Evolutionary conservation across 805 yeast genomes (phyloP).

Genomic region (Saccharomycopsis schoenii): DNA sequence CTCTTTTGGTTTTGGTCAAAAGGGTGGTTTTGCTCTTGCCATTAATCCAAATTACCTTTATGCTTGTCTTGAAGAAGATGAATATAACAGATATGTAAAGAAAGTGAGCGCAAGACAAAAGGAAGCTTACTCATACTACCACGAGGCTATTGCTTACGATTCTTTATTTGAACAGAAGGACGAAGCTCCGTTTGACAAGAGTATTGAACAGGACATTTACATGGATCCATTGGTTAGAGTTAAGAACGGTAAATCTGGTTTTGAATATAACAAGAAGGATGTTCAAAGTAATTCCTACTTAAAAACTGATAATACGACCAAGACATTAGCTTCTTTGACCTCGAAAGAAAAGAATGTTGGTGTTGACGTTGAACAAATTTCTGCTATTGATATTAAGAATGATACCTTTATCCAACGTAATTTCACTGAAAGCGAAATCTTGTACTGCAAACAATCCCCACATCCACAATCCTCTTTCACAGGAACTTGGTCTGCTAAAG

Average conservation of each 20-base stretch:
- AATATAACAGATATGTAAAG: conserved; percentile 59
- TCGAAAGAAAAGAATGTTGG: conserved; percentile 58
- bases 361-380: conserved; percentile 89
- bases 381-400: conserved; percentile 75
- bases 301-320: conserved; percentile 12
- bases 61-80: conserved; percentile 63
- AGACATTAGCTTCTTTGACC: conserved; percentile 22
- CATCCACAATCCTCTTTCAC: conserved; percentile 84
- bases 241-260: conserved; percentile 29
- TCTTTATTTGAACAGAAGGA: conserved; percentile 88
- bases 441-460: conserved; percentile 67
- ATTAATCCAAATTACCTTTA: conserved; percentile 90
- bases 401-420: conserved; percentile 87
- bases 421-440: conserved; percentile 73
- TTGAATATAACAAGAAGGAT: conserved; percentile 38
- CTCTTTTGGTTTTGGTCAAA: conserved; percentile 98
- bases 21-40: conserved; percentile 93
- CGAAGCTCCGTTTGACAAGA: conserved; percentile 84
- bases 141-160: conserved; percentile 86
- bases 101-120: conserved; percentile 77
- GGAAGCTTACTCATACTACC: conserved; percentile 89
- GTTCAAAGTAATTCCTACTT: conserved; percentile 34
- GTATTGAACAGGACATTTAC: conserved; percentile 82
- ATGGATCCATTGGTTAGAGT: conserved; percentile 92
- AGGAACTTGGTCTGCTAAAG: conserved; percentile 99